These are phyloP conservation scores for Leccinum olivaceopallidum DNA, from an alignment of 768 basidiomycete species.

Conservation along the genomic window DNA sequence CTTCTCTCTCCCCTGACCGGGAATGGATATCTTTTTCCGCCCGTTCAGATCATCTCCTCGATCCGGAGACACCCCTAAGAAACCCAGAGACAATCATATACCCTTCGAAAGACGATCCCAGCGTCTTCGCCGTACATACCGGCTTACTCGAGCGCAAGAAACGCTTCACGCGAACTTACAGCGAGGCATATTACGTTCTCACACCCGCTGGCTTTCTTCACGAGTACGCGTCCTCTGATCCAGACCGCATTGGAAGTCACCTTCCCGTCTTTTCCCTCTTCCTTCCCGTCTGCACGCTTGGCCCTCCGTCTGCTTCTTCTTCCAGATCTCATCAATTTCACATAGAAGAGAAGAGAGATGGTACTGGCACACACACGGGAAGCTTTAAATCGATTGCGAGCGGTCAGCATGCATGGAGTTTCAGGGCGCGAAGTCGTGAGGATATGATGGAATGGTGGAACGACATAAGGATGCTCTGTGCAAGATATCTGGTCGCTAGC, in stretches of 20 bases:
- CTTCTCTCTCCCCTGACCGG: constrained; percentile 75
- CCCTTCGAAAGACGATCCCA: constrained; percentile 89
- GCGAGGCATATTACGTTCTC: constrained; percentile 88
- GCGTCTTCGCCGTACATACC: constrained; percentile 81
- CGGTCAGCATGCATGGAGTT: constrained; percentile 77
- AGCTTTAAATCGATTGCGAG: constrained; percentile 43
- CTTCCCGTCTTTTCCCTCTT: constrained; percentile 83
- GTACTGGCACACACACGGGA: constrained; percentile 61
- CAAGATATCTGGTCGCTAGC: constrained; percentile 89
- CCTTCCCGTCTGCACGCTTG: constrained; percentile 93
- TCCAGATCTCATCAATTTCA: constrained; percentile 92
- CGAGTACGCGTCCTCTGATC: constrained; percentile 82
- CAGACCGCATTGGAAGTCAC: constrained; percentile 46
- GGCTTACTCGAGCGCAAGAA: constrained; percentile 95
- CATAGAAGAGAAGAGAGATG: constrained; percentile 89
- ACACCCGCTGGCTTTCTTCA: constrained; percentile 97
- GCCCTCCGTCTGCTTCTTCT: constrained; percentile 74
- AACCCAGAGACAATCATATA: constrained; percentile 78
- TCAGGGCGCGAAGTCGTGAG: constrained; percentile 85
- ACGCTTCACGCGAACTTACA: constrained; percentile 84
- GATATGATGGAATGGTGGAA: constrained; percentile 99
- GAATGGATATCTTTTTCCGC: constrained; percentile 98
- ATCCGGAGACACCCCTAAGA: constrained; percentile 93
- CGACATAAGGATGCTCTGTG: constrained; percentile 91
- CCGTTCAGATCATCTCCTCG: constrained; percentile 89